A percentile compares a stretch with the other conserved stretches of the same genome.
Evolutionary conservation across 2,329 filamentous ascomycete genomes (phyloP).

Genomic region (Tolypocladium cylindrosporum): DNA sequence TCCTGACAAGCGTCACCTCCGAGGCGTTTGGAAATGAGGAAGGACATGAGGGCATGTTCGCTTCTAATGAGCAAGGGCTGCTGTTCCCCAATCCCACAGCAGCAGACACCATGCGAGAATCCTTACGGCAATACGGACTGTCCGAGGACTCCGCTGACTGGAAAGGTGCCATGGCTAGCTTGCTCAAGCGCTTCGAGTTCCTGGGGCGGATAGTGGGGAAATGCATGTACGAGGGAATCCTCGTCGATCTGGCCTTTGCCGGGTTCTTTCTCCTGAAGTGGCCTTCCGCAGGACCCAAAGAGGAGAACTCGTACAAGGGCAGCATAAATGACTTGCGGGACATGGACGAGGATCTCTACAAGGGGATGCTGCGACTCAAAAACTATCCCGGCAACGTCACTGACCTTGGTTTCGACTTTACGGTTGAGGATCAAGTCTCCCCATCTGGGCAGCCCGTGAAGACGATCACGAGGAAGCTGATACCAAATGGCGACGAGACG

Average conservation of each 20-base stretch:
- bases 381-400: conserved; percentile 71
- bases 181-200: conserved; percentile 77
- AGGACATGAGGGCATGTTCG: conserved; percentile 49
- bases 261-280: conserved; percentile 95
- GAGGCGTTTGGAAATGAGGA: conserved; percentile 64
- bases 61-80: conserved; percentile 74
- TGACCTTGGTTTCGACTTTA: conserved; percentile 72
- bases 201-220: conserved; percentile 89
- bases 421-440: conserved; percentile 62
- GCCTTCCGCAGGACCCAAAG: conserved; percentile 59
- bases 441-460: conserved; percentile 35
- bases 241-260: conserved; percentile 87
- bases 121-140: conserved; percentile 41
- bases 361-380: conserved; percentile 73
- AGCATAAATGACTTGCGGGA: conserved; percentile 91
- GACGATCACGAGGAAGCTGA: conserved; percentile 64
- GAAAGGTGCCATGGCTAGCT: conserved; percentile 43
- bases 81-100: conserved; percentile 80
- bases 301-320: conserved; percentile 69
- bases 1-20: conserved; percentile 76
- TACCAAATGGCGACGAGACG: conserved; percentile 64
- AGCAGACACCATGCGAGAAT: conserved; percentile 57
- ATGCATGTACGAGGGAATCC: conserved; percentile 92
- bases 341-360: conserved; percentile 82
- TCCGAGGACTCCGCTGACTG: conserved; percentile 45